These are phyloP conservation scores for Aspergillus ustus DNA, from an alignment of 2,329 filamentous ascomycete species.

Conservation along the genomic window DNA sequence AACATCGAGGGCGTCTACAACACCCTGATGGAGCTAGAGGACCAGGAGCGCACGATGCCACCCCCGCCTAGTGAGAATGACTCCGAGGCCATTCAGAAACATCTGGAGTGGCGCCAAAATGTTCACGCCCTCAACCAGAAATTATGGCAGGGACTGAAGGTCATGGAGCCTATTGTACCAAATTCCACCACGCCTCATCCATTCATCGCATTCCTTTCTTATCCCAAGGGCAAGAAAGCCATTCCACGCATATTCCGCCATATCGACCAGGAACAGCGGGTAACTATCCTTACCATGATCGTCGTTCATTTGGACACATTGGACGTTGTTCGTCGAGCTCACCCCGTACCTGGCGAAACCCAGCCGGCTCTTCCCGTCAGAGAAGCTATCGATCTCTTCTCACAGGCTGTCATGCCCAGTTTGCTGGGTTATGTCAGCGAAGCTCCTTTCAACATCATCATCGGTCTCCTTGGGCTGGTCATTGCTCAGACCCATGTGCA, in stretches of 20 bases:
- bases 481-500: conserved; percentile 81
- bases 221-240: conserved; percentile 93
- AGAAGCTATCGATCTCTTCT: conserved; percentile 92
- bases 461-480: conserved; percentile 84
- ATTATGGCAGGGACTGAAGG: conserved; percentile 85
- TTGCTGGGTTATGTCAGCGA: conserved; percentile 90
- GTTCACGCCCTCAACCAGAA: conserved; percentile 73
- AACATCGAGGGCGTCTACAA: conserved; percentile 90
- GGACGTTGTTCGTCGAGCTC: conserved; percentile 83
- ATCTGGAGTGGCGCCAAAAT: conserved; percentile 78
- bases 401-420: conserved; percentile 83
- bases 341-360: conserved; percentile 72
- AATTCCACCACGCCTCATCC: conserved; percentile 76
- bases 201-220: conserved; percentile 94
- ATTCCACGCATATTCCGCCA: conserved; percentile 95
- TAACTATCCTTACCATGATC: conserved; percentile 94
- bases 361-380: conserved; percentile 77
- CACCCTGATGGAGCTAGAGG: conserved; percentile 90
- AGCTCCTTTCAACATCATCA: conserved; percentile 86
- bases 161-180: conserved; percentile 84
- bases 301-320: conserved; percentile 90
- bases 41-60: conserved; percentile 82
- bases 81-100: conserved; percentile 70
- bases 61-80: conserved; percentile 68
- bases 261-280: conserved; percentile 84